phyloP scores from a whole-genome alignment of 495 filamentous ascomycete species.

The Talaromyces nanjingensis region DNA sequence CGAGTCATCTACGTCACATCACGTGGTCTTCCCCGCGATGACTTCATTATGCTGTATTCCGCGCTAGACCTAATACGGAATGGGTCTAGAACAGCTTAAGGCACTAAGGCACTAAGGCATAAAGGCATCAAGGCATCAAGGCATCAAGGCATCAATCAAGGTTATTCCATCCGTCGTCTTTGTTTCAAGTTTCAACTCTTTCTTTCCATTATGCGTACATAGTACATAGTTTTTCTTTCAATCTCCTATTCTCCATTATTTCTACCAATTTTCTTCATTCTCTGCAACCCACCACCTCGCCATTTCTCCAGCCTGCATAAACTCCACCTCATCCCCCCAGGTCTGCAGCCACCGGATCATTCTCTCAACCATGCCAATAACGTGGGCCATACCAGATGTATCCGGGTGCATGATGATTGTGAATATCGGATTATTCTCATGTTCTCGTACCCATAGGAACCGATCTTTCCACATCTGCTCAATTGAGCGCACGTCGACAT shows the following conservation, averaged over 20 bases:
- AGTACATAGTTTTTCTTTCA: neutral
- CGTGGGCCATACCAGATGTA: conserved; percentile 56
- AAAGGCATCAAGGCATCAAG: neutral
- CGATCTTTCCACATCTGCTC: conserved; percentile 51
- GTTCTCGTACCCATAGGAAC: conserved; percentile 36
- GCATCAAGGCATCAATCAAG: neutral
- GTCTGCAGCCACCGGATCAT: conserved; percentile 47
- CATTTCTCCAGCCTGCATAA: conserved; percentile 23
- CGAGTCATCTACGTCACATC: conserved; percentile 10
- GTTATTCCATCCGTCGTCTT: neutral
- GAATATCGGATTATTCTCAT: conserved; percentile 35
- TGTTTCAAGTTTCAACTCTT: neutral
- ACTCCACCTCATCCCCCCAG: conserved; percentile 43
- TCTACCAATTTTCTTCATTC: neutral
- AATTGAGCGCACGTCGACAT: conserved; percentile 42
- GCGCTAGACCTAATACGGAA: neutral
- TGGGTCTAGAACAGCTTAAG: neutral
- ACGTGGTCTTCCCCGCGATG: conserved; percentile 1
- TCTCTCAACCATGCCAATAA: conserved; percentile 53
- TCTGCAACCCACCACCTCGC: conserved; percentile 19
- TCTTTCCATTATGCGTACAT: neutral
- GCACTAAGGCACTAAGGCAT: neutral
- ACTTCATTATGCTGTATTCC: neutral
- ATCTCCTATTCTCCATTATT: neutral
- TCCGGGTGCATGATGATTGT: conserved; percentile 51